Conservation (phyloP, 2,329 filamentous ascomycete genomes). For the Neonectria neomacrospora region DNA sequence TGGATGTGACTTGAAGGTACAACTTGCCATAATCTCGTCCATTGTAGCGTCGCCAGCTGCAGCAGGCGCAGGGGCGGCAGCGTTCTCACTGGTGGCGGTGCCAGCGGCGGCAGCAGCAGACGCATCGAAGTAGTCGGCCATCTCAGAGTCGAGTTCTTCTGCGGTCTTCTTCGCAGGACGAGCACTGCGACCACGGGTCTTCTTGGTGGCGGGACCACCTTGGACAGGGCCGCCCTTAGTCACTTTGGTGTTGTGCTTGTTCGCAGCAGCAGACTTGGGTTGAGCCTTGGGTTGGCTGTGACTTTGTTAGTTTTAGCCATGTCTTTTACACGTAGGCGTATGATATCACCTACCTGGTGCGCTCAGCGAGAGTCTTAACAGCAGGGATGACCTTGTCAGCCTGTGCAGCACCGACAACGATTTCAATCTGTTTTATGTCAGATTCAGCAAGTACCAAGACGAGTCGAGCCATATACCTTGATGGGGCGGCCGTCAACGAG, state of each 20-base stretch:
- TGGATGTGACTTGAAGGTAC: too few relatives aligned
- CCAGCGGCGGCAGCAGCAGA: conserved; percentile 52
- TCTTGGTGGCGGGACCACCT: conserved; percentile 60
- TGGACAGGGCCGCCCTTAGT: conserved; percentile 56
- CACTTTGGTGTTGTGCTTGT: conserved; percentile 71
- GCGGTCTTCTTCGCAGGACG: conserved; percentile 86
- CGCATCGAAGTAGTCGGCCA: conserved; percentile 90
- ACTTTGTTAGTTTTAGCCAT: conserved; percentile 24
- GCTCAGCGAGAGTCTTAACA: conserved; percentile 81
- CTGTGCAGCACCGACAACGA: conserved; percentile 82
- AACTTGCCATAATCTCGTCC: conserved; percentile 69
- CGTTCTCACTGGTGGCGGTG: conserved; percentile 57
- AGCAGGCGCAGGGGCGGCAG: conserved; percentile 59
- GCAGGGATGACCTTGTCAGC: conserved; percentile 74
- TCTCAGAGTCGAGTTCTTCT: conserved; percentile 96
- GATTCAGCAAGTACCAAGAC: neutral
- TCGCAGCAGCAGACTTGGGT: conserved; percentile 82
- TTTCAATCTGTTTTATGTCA: conserved; percentile 76
- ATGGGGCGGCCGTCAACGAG: conserved; percentile 91
- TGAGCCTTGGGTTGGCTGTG: conserved; percentile 57
- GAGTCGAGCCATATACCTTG: conserved; percentile 69
- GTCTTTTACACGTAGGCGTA: neutral
- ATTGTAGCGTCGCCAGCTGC: conserved; percentile 69
- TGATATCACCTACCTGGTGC: conserved; percentile 70
- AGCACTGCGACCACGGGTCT: conserved; percentile 64